phyloP scores from a whole-genome alignment of 225 moss, liverwort and hornwort species.

The Polytrichum commune region DNA sequence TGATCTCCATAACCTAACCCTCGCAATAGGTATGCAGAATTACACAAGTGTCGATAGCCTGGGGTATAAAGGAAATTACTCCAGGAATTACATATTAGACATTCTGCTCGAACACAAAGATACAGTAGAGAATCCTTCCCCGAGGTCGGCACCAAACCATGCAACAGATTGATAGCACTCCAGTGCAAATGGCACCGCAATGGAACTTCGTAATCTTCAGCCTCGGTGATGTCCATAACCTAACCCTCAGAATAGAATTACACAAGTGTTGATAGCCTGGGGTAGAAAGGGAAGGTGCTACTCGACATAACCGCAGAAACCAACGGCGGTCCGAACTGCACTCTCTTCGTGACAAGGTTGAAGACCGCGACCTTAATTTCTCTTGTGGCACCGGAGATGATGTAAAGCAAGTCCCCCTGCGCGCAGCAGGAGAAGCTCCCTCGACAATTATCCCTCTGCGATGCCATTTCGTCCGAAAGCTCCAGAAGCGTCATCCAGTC shows the following conservation, averaged over 20 bases:
- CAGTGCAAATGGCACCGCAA: not conserved
- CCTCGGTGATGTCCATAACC: no score
- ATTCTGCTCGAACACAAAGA: no score
- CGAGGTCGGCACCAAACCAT: no score
- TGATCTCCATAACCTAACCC: no score
- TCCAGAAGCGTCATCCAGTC: slow-evolving; percentile 55
- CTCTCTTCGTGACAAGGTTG: slow-evolving; percentile 37
- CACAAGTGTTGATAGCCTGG: slow-evolving; percentile 45
- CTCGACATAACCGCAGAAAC: slow-evolving; percentile 37
- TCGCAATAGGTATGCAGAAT: slow-evolving; percentile 3
- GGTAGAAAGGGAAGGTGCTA: slow-evolving; percentile 52
- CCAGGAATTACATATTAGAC: no score
- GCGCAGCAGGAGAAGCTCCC: slow-evolving; percentile 54
- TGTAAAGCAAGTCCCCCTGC: slow-evolving; percentile 48
- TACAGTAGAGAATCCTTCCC: no score
- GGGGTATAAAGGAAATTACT: slow-evolving; percentile 41
- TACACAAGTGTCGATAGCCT: slow-evolving; percentile 45
- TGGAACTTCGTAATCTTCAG: no score
- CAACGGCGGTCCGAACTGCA: slow-evolving; percentile 55
- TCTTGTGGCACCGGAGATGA: slow-evolving; percentile 44
- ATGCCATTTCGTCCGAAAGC: slow-evolving; percentile 51
- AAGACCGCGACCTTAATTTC: slow-evolving; percentile 45
- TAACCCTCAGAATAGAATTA: slow-evolving; percentile 4
- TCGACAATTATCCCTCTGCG: slow-evolving; percentile 52
- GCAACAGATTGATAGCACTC: no score